Evolutionary conservation across 2,329 filamentous ascomycete species (phyloP), one percentile per base, ranked within the genome.

Genomic region (Aspergillus tanneri): DNA sequence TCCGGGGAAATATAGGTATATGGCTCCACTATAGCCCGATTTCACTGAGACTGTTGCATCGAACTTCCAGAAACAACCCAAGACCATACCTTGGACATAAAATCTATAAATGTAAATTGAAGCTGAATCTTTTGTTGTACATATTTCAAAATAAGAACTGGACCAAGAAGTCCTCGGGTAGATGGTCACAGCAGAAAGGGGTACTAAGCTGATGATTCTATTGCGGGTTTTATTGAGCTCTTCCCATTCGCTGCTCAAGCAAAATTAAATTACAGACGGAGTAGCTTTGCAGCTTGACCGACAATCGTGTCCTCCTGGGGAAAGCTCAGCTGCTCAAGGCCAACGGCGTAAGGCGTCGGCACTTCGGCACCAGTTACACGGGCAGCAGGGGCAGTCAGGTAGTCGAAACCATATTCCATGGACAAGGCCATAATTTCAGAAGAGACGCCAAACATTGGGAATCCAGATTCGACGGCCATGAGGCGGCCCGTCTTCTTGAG

Each of bases 331-430:
- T 93, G 85, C 81, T 99, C 93, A 49, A 99, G 82, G 70, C 89
- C 88, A 73, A 86, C 80, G 50, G 93, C 92, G 70, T 99, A 97
- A 28, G 93, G 93, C 6, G 93, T 99, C 41, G 93, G 93, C 10
- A 99, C 93, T 72, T 99, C 93, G 57, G 93, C 92, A 71, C 93
- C 93, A 50, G 93, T 97, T 65, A 99, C 85, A 72, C 93, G 86
- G 73, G 92, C 87, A 53, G 90, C 93, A 39, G 93, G 93, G 47
- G 90, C 90, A 66, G 96, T 86, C 58, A 99, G 86, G 78, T 95
- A 97, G 78, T 99, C 93, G 69, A 97, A 99, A 56, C 84, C 91
- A 73, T 97, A 99, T 77, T 99, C 93, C 87, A 95, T 95, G 55
- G 90, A 86, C 52, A 96, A 79, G 51, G 93, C 93, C 56, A 99